Base-by-base conservation (phyloP, 2,329 filamentous ascomycete genomes). In the Lecanosticta acicola region DNA sequence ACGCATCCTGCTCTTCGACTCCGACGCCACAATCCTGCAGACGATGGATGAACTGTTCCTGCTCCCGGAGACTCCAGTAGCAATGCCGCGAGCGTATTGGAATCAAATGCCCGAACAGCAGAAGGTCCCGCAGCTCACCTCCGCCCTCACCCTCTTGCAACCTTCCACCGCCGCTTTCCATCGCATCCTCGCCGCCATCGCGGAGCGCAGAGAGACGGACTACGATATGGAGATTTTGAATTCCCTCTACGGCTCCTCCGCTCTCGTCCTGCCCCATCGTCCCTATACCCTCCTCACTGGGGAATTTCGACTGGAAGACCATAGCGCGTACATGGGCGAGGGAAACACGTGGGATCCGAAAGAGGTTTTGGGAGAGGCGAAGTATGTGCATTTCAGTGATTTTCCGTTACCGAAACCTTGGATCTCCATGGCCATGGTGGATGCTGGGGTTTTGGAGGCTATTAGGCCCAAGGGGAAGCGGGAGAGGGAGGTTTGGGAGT, bases 71-170 rank as follows among this genome's bases (percentile, higher is more conserved):
- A 72, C 75, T 1, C 69, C 75, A 1, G 73, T 83, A 3, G 82
- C 81, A 2, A 82, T 85, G 74, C 80, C 83, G 1, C 76, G 79
- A 24, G 83, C 83, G 11, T 85, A 87, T 62, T 86, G 83, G 83
- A 29, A 11, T 29, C 24, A 29, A 11, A 5, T 5, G 24, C 68
- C 79, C 1, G 69, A 76, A 4, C 0, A 41, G 11, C 5, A 11
- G 24, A 11, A 5, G 5, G 24, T 29, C 7, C 24, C 21, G 17
- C 18, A 46, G 9, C 70, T 86, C 9, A 78, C 79, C 0, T 79
- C 78, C 1, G 74, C 80, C 32, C 59, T 85, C 32, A 74, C 84
- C 61, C 73, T 85, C 3, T 67, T 85, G 34, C 69, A 80, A 39
- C 83, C 84, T 0, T 77, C 74, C 2, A 60, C 67, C 13, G 56